These are phyloP conservation scores for Auxenochlorella pyrenoidosa DNA, from an alignment of 139 green algal genomes.

Conservation along the genomic window DNA sequence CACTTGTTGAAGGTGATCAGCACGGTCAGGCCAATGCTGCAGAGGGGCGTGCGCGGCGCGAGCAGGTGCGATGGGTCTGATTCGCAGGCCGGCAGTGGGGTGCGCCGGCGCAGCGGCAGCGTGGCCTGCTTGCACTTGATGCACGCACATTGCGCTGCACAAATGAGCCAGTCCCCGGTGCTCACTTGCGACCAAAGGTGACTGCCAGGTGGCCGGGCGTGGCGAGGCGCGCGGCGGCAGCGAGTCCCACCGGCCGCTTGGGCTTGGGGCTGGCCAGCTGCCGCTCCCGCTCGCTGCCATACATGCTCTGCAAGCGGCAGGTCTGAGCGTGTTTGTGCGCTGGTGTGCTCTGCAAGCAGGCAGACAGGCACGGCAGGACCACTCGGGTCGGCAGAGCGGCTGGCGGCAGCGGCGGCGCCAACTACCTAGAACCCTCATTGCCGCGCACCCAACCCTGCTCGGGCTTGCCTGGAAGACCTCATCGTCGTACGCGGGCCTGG, in stretches of 20 bases:
- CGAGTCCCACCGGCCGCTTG: slow-evolving; percentile 21
- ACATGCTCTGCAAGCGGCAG: not conserved
- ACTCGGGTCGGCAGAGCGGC: not conserved
- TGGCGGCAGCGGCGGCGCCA: not conserved
- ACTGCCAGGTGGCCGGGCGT: not conserved
- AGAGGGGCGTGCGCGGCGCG: not conserved
- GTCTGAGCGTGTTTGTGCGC: no score
- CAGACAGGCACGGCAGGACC: no score
- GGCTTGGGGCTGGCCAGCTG: not conserved
- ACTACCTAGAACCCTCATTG: not conserved
- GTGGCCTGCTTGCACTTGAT: not conserved
- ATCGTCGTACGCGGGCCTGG: slow-evolving; percentile 33
- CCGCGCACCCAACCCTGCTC: not conserved
- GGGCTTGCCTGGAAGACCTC: slow-evolving; percentile 37
- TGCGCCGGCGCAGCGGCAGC: not conserved
- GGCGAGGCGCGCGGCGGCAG: not conserved
- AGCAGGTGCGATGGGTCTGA: not conserved
- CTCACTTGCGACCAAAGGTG: slow-evolving; percentile 32
- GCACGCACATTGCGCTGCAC: not conserved
- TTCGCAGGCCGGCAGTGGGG: not conserved
- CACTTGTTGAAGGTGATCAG: slow-evolving; percentile 35
- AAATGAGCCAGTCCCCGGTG: not conserved
- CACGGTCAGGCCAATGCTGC: slow-evolving; percentile 14
- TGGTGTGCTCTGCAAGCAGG: no score
- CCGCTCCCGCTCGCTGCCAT: not conserved